Evolutionary conservation across 2,329 filamentous ascomycete genomes (phyloP), one percentile per base, ranked within the genome.

Genomic region (Fusarium albidum): DNA sequence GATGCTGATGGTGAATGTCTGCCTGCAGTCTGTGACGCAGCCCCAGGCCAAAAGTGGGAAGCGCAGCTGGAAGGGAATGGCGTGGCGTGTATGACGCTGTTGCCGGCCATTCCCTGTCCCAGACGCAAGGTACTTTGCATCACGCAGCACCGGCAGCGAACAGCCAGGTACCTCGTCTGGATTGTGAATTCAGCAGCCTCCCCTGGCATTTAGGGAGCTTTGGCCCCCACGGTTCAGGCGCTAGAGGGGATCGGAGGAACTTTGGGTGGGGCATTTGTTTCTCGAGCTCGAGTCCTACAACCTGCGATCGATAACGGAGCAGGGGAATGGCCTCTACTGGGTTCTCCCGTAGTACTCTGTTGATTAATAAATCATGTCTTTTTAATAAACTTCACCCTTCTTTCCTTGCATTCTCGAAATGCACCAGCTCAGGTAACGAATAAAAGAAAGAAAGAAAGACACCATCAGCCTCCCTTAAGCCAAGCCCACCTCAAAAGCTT

Each of bases 31-130:
- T 21, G 59, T 60, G 59, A 63, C 60, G 57, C 52, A 65, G 48
- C 39, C 56, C 33, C 25, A 35, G 49, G 61, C 62, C 62, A 67
- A 66, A 67, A 67, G 64, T 64, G 62, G 64, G 62, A 58, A 67
- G 48, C 26, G 39, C 29, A 49, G 58, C 52, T 35, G 17, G 41
- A 31, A 33, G 55, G 59, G 59, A 59, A 60, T 63, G 55, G 48
- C 61, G 56, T 63, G 59, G 59, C 59, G 59, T 63, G 62, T 63
- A 67, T 67, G 64, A 67, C 62, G 64, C 59, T 57, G 40, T 32
- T 56, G 50, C 27, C 29, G 21, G 7, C 21, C 21, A 21, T 21
- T 26, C 34, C 32, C 33, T 38, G 14, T 27, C 27, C 38, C n/a
- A 12, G n/a, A n/a, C 5, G 15, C 26, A 32, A 15, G 45, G 32